These are phyloP conservation scores for Mycena vulgaris DNA, from an alignment of 768 basidiomycete genomes.

Conservation along the genomic window DNA sequence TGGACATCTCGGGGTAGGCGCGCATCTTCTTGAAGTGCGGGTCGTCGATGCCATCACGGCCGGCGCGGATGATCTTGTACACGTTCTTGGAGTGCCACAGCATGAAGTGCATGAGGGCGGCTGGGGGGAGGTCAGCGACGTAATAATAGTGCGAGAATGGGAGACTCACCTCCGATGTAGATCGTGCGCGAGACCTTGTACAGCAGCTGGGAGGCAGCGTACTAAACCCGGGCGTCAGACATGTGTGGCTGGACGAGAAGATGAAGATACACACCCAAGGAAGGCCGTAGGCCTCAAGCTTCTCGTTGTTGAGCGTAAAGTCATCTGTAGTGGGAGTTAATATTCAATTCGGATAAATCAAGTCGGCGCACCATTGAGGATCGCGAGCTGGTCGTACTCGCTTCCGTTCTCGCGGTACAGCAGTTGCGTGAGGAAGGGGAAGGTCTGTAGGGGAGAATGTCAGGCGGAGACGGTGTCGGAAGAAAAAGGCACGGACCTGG, in stretches of 20 bases:
- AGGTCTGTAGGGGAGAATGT: slow-evolving; percentile 42
- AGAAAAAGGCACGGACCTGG: neutral
- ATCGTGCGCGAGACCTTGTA: slow-evolving; percentile 55
- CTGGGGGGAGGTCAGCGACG: slow-evolving; percentile 46
- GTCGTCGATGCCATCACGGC: slow-evolving; percentile 52
- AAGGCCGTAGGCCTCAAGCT: slow-evolving; percentile 53
- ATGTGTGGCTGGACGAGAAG: neutral
- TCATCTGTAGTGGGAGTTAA: neutral
- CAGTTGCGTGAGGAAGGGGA: slow-evolving; percentile 60
- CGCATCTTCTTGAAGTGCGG: slow-evolving; percentile 57
- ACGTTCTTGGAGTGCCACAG: slow-evolving; percentile 64
- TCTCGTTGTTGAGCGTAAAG: slow-evolving; percentile 36
- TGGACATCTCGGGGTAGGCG: slow-evolving; percentile 49
- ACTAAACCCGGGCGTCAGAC: slow-evolving; percentile 53
- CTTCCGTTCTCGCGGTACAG: slow-evolving; percentile 53
- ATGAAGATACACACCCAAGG: slow-evolving; percentile 36
- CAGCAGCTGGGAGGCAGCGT: slow-evolving; percentile 60
- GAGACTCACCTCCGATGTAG: slow-evolving; percentile 56
- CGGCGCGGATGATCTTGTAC: slow-evolving; percentile 51
- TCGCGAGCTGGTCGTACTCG: slow-evolving; percentile 64
- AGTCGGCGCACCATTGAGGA: slow-evolving; percentile 53
- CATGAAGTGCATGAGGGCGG: slow-evolving; percentile 63
- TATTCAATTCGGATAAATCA: neutral
- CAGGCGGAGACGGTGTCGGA: too few relatives aligned
- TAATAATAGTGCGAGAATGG: too few relatives aligned